phyloP scores from a whole-genome alignment of 768 basidiomycete genomes.

The Hortiboletus campestris region DNA sequence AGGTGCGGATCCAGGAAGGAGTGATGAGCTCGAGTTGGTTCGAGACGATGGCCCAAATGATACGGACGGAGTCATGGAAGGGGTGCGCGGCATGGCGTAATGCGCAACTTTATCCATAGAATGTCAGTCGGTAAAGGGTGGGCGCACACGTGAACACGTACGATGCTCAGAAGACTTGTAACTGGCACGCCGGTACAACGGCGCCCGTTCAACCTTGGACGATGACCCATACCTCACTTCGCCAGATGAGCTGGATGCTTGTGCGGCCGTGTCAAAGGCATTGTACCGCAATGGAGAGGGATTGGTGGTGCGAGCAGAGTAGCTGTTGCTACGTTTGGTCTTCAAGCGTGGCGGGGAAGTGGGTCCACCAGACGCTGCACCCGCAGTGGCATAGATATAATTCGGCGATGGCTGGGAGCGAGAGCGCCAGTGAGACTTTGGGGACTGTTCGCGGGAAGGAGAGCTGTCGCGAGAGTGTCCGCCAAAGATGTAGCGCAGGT shows the following conservation, averaged over 20 bases:
- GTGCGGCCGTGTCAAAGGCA: slow-evolving; percentile 33
- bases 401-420: slow-evolving; percentile 38
- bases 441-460: slow-evolving; percentile 24
- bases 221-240: slow-evolving; percentile 35
- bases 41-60: slow-evolving; percentile 44
- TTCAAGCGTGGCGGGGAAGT: slow-evolving; percentile 37
- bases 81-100: slow-evolving; percentile 31
- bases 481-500: slow-evolving; percentile 49
- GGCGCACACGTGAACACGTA: slow-evolving; percentile 30
- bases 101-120: slow-evolving; percentile 23
- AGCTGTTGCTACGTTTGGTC: slow-evolving; percentile 42
- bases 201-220: slow-evolving; percentile 33
- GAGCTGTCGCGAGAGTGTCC: slow-evolving; percentile 29
- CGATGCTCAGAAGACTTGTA: slow-evolving; percentile 45
- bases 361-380: slow-evolving; percentile 29
- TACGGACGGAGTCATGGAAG: slow-evolving; percentile 31
- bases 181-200: slow-evolving; percentile 42
- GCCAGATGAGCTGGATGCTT: slow-evolving; percentile 22
- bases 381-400: slow-evolving; percentile 41
- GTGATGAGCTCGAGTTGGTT: slow-evolving; percentile 52
- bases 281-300: slow-evolving; percentile 43
- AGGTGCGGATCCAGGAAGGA: slow-evolving; percentile 40
- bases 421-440: slow-evolving; percentile 46
- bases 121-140: background rate
- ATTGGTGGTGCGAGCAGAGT: slow-evolving; percentile 34